Conservation (phyloP, 2,329 filamentous ascomycete species). For the Pseudogymnoascus sp. region DNA sequence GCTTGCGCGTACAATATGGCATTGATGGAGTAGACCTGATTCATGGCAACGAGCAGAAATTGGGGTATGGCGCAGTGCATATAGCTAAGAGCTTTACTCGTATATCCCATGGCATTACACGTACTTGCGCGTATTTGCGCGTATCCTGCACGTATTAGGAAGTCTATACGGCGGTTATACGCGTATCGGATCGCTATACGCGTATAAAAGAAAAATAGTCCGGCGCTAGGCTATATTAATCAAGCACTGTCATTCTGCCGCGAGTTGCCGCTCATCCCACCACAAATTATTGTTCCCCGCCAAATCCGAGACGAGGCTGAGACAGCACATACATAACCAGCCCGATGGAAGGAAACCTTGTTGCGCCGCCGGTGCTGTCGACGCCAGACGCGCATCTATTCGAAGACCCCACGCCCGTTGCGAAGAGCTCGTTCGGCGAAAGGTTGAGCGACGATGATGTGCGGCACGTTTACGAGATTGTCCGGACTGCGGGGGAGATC, state of each 20-base stretch:
- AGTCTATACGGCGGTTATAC: background rate
- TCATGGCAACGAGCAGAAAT: background rate
- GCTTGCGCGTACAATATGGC: background rate
- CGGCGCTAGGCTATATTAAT: background rate
- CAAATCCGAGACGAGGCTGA: background rate
- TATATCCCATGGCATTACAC: background rate
- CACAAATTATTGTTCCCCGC: conserved; percentile 14
- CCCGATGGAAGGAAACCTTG: conserved; percentile 43
- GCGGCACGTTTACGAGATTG: conserved; percentile 73
- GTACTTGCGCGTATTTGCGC: background rate
- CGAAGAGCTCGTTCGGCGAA: background rate
- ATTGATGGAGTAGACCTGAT: background rate
- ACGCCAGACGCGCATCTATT: conserved; percentile 57
- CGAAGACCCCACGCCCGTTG: conserved; percentile 40
- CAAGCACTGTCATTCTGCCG: background rate
- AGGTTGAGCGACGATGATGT: conserved; percentile 58
- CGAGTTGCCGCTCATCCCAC: background rate
- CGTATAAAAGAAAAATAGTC: background rate
- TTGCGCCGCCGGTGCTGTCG: conserved; percentile 54
- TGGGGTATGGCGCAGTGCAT: background rate
- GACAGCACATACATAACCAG: background rate
- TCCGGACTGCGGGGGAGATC: conserved; percentile 71
- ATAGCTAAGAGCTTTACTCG: background rate
- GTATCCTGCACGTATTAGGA: background rate
- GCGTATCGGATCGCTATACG: background rate